phyloP scores from a whole-genome alignment of 148 eudicot species.

The Simmondsia chinensis region DNA sequence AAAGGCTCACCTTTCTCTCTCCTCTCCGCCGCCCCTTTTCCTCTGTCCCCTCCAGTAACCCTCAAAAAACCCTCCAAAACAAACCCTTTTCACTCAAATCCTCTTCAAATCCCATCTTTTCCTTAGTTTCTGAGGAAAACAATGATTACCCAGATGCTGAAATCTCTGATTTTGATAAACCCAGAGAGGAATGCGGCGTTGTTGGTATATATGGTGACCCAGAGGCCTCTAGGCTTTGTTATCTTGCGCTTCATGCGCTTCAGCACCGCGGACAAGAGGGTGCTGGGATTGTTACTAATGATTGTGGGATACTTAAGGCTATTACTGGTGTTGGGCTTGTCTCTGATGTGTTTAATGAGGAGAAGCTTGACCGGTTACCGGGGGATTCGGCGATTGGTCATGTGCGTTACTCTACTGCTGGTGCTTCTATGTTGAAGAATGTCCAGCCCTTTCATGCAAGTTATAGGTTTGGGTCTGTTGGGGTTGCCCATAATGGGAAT shows the following conservation, averaged over 20 bases:
- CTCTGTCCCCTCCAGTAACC: too few species aligned
- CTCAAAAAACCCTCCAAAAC: too few species aligned
- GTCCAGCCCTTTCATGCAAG: conserved; percentile 84
- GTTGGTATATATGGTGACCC: conserved; percentile 26
- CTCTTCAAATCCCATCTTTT: conserved; percentile 19
- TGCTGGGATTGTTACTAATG: conserved; percentile 55
- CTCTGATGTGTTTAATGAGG: conserved; percentile 54
- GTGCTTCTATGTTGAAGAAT: conserved; percentile 63
- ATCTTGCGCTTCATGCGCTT: conserved; percentile 52
- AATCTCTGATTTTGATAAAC: conserved; percentile 7
- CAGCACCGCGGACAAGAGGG: conserved; percentile 86
- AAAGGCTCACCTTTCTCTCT: too few species aligned
- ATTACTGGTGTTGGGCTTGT: conserved; percentile 36
- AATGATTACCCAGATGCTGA: not conserved
- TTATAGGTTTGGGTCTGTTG: conserved; percentile 58
- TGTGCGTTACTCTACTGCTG: conserved; percentile 79
- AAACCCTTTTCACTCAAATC: conserved; percentile 3
- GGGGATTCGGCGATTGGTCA: conserved; percentile 73
- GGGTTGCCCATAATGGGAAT: conserved; percentile 87
- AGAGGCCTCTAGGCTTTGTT: conserved; percentile 19
- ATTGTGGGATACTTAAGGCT: conserved; percentile 33
- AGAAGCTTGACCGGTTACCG: conserved; percentile 50
- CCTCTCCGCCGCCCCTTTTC: too few species aligned
- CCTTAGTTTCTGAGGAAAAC: conserved; percentile 8
- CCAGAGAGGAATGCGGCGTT: conserved; percentile 28